A percentile compares a stretch with the other conserved stretches of the same genome.
Evolutionary conservation across 2,329 filamentous ascomycete species (phyloP).

Genomic region (Didymella exigua): DNA sequence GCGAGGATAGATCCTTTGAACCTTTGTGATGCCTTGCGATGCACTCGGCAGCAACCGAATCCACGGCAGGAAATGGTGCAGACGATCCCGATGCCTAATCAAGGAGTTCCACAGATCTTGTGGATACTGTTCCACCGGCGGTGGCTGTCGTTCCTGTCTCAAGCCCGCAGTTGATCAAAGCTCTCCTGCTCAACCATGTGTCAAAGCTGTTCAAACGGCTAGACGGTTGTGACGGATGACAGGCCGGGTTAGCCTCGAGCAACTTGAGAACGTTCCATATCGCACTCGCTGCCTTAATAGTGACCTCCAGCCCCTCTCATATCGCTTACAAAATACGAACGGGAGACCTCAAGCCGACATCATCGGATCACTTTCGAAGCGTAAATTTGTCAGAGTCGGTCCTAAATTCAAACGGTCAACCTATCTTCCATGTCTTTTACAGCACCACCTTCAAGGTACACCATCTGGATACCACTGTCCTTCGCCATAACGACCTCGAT

Average conservation of each 20-base stretch:
- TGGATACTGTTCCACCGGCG: constrained; percentile 18
- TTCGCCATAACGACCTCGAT: constrained; percentile 53
- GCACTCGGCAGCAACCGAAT: constrained; percentile 33
- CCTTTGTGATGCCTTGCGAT: constrained; percentile 42
- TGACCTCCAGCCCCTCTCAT: constrained; percentile 16
- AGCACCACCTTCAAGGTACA: constrained; percentile 53
- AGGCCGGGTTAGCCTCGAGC: constrained; percentile 21
- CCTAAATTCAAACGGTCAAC: constrained; percentile 26
- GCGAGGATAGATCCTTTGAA: constrained; percentile 38
- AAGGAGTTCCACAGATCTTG: constrained; percentile 13
- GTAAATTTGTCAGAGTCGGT: not conserved
- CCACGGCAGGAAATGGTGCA: constrained; percentile 31
- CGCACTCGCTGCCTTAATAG: constrained; percentile 8
- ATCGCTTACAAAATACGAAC: constrained; percentile 1
- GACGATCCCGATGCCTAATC: constrained; percentile 23
- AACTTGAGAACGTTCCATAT: constrained; percentile 15
- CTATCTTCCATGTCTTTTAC: constrained; percentile 50
- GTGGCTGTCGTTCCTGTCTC: constrained; percentile 18
- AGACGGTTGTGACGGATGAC: constrained; percentile 28
- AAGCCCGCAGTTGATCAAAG: constrained; percentile 5
- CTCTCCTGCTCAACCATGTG: constrained; percentile 12
- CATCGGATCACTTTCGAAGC: not conserved
- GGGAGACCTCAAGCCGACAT: constrained; percentile 1
- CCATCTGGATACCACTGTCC: constrained; percentile 44
- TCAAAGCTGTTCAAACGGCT: constrained; percentile 21